Conservation (phyloP, 495 filamentous ascomycete species). For the Talaromyces proteolyticus region DNA sequence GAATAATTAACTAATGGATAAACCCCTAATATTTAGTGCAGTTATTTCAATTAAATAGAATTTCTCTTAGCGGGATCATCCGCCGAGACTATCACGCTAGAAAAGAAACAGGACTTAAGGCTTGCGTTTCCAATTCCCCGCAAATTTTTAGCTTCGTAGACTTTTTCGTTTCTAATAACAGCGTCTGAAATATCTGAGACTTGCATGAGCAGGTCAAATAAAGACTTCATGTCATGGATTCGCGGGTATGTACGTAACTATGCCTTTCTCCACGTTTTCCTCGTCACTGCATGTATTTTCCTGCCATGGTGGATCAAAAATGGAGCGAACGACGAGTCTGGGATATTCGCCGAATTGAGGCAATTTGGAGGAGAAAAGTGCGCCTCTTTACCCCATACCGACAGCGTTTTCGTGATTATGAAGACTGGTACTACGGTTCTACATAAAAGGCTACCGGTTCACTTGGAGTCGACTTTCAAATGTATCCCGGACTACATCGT, state of each 20-base stretch:
- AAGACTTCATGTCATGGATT: neutral
- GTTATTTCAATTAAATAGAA: too few species aligned
- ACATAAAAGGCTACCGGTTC: conserved; percentile 33
- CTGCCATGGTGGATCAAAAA: neutral
- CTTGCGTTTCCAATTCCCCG: too few species aligned
- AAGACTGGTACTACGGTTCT: conserved; percentile 40
- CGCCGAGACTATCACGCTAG: too few species aligned
- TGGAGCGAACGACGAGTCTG: too few species aligned
- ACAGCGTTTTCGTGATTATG: conserved; percentile 35
- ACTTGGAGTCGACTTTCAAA: conserved; percentile 43
- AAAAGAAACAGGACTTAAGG: too few species aligned
- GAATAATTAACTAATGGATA: too few species aligned
- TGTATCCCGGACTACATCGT: conserved; percentile 48
- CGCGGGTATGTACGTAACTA: neutral
- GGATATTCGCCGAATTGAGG: neutral
- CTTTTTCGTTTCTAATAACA: too few species aligned
- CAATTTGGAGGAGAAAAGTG: conserved; percentile 9
- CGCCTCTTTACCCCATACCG: conserved; percentile 29
- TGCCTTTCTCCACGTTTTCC: neutral
- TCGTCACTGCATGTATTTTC: neutral
- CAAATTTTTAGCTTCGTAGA: too few species aligned
- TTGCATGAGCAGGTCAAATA: too few species aligned
- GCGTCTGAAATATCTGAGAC: too few species aligned
- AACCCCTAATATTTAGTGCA: too few species aligned
- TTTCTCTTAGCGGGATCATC: too few species aligned